Base-by-base conservation (phyloP, 2,329 filamentous ascomycete species). In the Penicillium sp. region DNA sequence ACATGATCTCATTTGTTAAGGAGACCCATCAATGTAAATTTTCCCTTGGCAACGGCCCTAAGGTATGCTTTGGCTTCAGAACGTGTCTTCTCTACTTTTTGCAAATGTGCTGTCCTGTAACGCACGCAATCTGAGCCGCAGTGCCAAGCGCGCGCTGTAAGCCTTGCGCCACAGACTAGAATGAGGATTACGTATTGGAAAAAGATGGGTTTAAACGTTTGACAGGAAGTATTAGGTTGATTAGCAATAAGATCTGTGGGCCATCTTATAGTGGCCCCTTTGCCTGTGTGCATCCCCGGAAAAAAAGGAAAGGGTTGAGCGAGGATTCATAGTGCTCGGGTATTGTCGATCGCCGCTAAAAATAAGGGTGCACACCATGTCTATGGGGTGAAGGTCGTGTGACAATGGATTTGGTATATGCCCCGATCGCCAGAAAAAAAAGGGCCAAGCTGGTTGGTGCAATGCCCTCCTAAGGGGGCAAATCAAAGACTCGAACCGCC, bases 221-320 rank as follows among this genome's bases (percentile, higher is more conserved):
- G 57, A 62, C 56, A 68, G 67, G 65, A 65, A 62, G 44, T 59
- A 66, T 67, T 67, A 63, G 29, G 54, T 22, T 55, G 55, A 50
- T 48, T 61, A 60, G 40, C 42, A 56, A 63, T 53, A 59, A 51
- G 31, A 49, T 31, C 40, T 40, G 51, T 31, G 33, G 45, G 43
- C 37, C 35, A 33, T 26, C 37, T 26, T 33, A 49, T 6, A 26
- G 20, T 23, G 40, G 29, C 40, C 18, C n/a, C 22, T 15, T n/a
- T n/a, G n/a, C n/a, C 15, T 5, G 25, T 37, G n/a, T 26, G 11
- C 12, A 20, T 33, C 22, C 27, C 31, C 6, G 23, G 33, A 26
- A 45, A 23, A 23, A 27, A 18, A 45, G 15, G 25, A 27, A 33
- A 11, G 26, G 18, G 20, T 43, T 31, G 45, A 49, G 37, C 42